Evolutionary conservation across 139 green algal genomes (phyloP), one percentile per base, ranked within the genome.

Genomic region (Pleodorina starrii): DNA sequence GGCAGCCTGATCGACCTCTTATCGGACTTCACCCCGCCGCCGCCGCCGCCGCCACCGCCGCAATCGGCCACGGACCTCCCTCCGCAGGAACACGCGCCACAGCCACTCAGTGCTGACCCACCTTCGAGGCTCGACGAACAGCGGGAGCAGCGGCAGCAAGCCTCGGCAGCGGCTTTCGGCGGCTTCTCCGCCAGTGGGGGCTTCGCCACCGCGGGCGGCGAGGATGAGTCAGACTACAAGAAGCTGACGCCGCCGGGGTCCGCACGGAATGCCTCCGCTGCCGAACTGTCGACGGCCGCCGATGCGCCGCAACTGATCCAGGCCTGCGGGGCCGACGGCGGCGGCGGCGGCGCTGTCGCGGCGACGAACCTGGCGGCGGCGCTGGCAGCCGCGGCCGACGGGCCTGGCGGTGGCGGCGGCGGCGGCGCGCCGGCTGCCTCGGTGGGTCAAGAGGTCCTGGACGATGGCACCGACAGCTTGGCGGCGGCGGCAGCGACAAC

Each of bases 181-280:
- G n/a, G n/a, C n/a, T n/a, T n/a, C n/a, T n/a, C n/a, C n/a, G n/a
- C n/a, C n/a, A n/a, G n/a, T n/a, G n/a, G n/a, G n/a, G n/a, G n/a
- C n/a, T n/a, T 10, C 77, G 38, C 27, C 77, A 57, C 3, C 77
- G 36, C 1, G 50, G 77, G 35, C 36, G 19, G 6, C 77, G 21
- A 43, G 1, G 36, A 42, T 9, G 77, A 51, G 2, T 50, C 5
- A 19, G 51, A 59, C 16, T 38, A 86, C 57, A 86, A 86, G 59
- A 57, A 75, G 79, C 38, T 86, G 36, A 86, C 79, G 57, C 79
- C 79, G 57, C 57, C 51, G 40, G 42, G 40, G 3, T 75, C 57
- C 1, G 57, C 43, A 17, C 57, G 36, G 38, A 48, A 44, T 21
- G 7, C 16, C 54, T 86, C 79, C n/a, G 78, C 42, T 0, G 23